phyloP scores from a whole-genome alignment of 345 rosid species.

The Eucalyptus curtisii region DNA sequence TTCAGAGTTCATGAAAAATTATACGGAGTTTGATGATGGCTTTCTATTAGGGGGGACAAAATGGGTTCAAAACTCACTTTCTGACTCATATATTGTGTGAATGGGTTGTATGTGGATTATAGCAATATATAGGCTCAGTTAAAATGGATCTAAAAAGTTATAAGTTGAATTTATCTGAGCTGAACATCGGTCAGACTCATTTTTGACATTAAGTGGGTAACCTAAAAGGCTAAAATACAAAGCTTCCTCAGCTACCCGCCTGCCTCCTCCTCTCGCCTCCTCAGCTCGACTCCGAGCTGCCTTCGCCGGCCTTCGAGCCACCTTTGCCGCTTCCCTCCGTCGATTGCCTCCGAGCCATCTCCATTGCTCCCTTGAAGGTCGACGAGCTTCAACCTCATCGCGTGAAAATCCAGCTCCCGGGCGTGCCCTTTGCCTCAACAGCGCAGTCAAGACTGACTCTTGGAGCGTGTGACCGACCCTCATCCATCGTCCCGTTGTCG shows the following conservation, averaged over 20 bases:
- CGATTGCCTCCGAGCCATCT: too few species aligned
- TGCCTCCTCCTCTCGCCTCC: too few species aligned
- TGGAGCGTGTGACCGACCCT: not conserved
- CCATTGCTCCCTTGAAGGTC: fast-evolving
- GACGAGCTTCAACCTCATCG: fast-evolving
- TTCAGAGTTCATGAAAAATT: not conserved
- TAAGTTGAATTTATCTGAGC: fast-evolving
- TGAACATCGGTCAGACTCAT: fast-evolving
- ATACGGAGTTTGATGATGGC: not conserved
- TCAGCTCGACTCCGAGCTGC: too few species aligned
- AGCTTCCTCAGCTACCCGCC: fast-evolving
- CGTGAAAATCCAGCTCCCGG: too few species aligned
- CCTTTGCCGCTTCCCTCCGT: too few species aligned
- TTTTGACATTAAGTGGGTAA: too few species aligned
- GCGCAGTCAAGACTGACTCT: not conserved
- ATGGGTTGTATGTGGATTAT: too few species aligned
- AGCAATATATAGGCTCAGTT: fast-evolving
- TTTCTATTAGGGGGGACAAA: fast-evolving
- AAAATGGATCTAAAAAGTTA: fast-evolving
- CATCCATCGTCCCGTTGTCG: not conserved
- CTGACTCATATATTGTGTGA: too few species aligned
- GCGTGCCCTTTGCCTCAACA: too few species aligned
- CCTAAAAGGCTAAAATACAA: fast-evolving
- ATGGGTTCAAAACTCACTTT: fast-evolving
- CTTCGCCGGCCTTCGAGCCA: fast-evolving